A percentile compares a stretch with the other conserved stretches of the same genome.
These are phyloP conservation scores for Exobasidium cylindrosporum DNA, from an alignment of 1,284 basidiomycete genomes.

Conservation along the genomic window DNA sequence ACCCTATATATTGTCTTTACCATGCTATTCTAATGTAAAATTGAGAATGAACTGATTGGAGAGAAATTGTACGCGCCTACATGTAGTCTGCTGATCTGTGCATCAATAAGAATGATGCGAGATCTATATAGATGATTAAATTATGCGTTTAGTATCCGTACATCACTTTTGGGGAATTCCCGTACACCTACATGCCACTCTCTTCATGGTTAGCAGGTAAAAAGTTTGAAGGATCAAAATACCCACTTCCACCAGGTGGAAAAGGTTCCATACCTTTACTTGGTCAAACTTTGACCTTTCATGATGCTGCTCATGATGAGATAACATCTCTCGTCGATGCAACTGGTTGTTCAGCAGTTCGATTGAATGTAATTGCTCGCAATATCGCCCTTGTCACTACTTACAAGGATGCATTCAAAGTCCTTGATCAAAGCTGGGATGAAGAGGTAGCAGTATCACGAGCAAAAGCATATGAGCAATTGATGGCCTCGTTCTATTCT, in stretches of 20 bases:
- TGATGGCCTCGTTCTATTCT: conserved; percentile 2
- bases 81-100: too few species aligned
- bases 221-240: neutral
- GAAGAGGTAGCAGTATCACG: neutral
- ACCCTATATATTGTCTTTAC: too few species aligned
- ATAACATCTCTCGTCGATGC: neutral
- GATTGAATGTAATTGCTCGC: neutral
- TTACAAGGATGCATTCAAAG: neutral
- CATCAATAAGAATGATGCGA: too few species aligned
- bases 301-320: conserved; percentile 4
- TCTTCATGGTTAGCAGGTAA: neutral
- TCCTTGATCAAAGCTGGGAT: neutral
- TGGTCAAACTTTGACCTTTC: conserved; percentile 1
- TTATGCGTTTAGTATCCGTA: too few species aligned
- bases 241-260: neutral
- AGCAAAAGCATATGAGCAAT: conserved; percentile 5
- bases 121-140: too few species aligned
- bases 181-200: neutral
- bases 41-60: too few species aligned
- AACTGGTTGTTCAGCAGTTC: neutral
- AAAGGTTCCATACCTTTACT: neutral
- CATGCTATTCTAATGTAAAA: too few species aligned
- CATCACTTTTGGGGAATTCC: neutral
- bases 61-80: too few species aligned
- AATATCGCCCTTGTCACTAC: neutral